Evolutionary conservation across 1,284 basidiomycete species (phyloP).

Genomic region (Baeospora myosura): DNA sequence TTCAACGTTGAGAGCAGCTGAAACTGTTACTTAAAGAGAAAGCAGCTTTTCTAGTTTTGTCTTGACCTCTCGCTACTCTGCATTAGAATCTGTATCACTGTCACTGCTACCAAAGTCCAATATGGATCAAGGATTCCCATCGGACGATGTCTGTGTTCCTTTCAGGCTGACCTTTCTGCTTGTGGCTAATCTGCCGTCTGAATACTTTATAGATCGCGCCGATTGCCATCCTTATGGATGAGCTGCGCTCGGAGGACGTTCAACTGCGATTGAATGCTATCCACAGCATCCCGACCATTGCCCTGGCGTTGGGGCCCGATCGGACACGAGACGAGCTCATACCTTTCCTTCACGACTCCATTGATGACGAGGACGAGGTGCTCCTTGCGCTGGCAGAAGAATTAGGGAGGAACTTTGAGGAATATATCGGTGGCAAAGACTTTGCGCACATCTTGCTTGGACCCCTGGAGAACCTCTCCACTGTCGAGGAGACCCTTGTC

Average conservation of each 20-base stretch:
- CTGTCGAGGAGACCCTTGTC: slow-evolving; percentile 97
- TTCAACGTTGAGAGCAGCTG: not conserved
- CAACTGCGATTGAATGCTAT: slow-evolving; percentile 92
- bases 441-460: slow-evolving; percentile 87
- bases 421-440: slow-evolving; percentile 90
- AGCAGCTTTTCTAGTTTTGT: not conserved
- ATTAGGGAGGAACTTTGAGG: slow-evolving; percentile 85
- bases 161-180: not conserved
- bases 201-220: slow-evolving; percentile 70
- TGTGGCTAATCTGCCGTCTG: slow-evolving; percentile 1
- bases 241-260: slow-evolving; percentile 94
- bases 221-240: slow-evolving; percentile 90
- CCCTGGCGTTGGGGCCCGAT: slow-evolving; percentile 92
- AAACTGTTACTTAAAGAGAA: not conserved
- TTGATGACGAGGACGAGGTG: slow-evolving; percentile 99
- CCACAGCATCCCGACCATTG: slow-evolving; percentile 97
- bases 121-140: slow-evolving; percentile 57
- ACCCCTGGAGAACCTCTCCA: slow-evolving; percentile 92
- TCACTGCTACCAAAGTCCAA: slow-evolving; percentile 19
- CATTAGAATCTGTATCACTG: too few species aligned
- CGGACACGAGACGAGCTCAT: slow-evolving; percentile 94
- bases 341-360: slow-evolving; percentile 94
- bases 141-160: slow-evolving; percentile 35
- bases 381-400: slow-evolving; percentile 95
- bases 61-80: not conserved